Base-by-base conservation (phyloP, 345 rosid genomes). In the Lagerstroemia speciosa region DNA sequence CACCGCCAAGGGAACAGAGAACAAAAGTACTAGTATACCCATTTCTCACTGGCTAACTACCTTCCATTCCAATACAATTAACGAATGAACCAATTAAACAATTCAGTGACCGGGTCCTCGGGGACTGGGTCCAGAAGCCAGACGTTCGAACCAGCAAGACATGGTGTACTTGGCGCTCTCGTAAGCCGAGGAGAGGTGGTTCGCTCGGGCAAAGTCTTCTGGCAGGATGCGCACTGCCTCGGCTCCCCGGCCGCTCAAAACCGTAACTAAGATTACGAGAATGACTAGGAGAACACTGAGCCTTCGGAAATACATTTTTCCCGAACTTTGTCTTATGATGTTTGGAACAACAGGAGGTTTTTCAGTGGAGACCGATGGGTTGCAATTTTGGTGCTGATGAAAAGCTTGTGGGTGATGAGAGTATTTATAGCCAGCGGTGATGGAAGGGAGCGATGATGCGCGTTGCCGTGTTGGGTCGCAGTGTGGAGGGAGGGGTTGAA, bases 221-320 rank as follows among this genome's bases (percentile, higher is more conserved):
- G 73, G 67, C 45, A 84, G 45, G 40, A 73, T 79, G 63, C 86
- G 72, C 0, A 73, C 45, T 0, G 82, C 90, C 72, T 82, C 85
- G 0, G 78, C 85, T 0, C 50, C n/a, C 24, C 66, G 38, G 3
- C 69, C 70, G 70, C 81, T 81, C 40, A 75, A 14, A 32, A 78
- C 14, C 8, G 69, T 73, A 20, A 67, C 38, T 1, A 64, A 77
- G 34, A 83, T 8, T 17, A 80, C 68, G 8, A 77, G 71, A 33
- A 78, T 53, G 27, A 77, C 22, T 69, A 79, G 30, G 67, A 79
- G 37, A 46, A 67, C 62, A 14, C 67, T 57, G 6, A 62, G 3
- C 19, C 69, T 83, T 34, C 53, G 46, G 40, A 64, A 74, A 62
- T 48, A 37, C 83, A 73, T 77, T 22, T 33, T 48, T 8, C 55